A percentile compares a stretch with the other conserved stretches of the same genome.
phyloP scores from a whole-genome alignment of 2,329 filamentous ascomycete genomes.

The Colletotrichum tamarilloi region DNA sequence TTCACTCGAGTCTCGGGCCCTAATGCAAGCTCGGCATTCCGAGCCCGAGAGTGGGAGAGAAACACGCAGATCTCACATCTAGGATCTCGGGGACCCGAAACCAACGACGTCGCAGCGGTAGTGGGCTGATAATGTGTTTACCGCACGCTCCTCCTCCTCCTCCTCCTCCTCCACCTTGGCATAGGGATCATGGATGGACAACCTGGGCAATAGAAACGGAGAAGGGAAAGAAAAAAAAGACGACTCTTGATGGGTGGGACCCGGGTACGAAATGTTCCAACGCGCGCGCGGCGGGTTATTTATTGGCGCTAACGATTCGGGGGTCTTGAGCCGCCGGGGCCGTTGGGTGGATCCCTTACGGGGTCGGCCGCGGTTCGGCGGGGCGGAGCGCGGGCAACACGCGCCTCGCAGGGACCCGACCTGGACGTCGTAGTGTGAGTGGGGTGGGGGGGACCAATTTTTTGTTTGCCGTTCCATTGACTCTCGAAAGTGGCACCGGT shows the following conservation, averaged over 20 bases:
- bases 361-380: neutral
- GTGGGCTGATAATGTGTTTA: constrained; percentile 12
- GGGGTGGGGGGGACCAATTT: no score
- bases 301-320: constrained; percentile 18
- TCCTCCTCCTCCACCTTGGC: neutral
- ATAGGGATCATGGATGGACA: neutral
- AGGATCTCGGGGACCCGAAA: constrained; percentile 10
- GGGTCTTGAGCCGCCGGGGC: constrained; percentile 7
- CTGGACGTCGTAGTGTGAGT: no score
- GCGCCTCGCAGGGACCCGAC: no score
- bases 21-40: constrained; percentile 4
- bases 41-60: neutral
- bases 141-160: neutral
- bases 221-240: neutral
- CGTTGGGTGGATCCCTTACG: neutral
- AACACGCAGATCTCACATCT: neutral
- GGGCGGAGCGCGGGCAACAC: no score
- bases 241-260: neutral
- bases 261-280: neutral
- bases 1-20: neutral
- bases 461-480: no score
- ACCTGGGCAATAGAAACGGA: no score
- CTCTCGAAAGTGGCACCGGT: no score
- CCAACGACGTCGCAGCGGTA: constrained; percentile 16
- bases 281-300: neutral